Evolutionary conservation across 768 basidiomycete genomes (phyloP).

Genomic region (Boletus pseudo-olivaceus): DNA sequence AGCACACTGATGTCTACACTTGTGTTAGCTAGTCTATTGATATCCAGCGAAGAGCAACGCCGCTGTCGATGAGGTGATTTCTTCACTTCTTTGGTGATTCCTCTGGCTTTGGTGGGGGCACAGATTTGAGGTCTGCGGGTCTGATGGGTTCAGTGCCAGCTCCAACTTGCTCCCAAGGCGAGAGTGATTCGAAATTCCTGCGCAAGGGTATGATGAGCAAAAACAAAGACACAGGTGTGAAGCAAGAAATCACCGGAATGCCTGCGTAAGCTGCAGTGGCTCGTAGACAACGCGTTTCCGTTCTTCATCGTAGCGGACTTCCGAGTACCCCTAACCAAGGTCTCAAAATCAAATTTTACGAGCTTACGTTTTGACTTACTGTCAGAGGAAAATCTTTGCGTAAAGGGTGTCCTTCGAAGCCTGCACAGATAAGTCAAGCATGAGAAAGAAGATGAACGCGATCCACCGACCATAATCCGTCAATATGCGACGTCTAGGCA

Average conservation of each 20-base stretch:
- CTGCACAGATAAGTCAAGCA: conserved; percentile 34
- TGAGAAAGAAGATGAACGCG: background rate
- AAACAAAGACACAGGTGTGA: background rate
- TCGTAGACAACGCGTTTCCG: conserved; percentile 97
- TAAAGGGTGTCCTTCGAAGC: conserved; percentile 95
- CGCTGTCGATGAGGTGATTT: background rate
- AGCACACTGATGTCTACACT: conserved; percentile 3
- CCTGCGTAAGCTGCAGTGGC: conserved; percentile 95
- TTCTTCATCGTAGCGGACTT: conserved; percentile 97
- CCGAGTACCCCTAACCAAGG: conserved; percentile 83
- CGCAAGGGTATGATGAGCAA: background rate
- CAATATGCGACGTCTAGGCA: conserved; percentile 81
- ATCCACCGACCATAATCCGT: conserved; percentile 84
- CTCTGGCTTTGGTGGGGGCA: conserved; percentile 72
- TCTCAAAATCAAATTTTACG: background rate
- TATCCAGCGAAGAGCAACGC: conserved; percentile 2
- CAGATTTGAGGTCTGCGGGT: conserved; percentile 72
- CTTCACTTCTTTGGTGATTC: conserved; percentile 76
- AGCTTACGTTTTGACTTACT: conserved; percentile 41
- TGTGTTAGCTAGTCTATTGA: conserved; percentile 15
- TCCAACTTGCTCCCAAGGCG: conserved; percentile 96
- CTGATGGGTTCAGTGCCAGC: conserved; percentile 49
- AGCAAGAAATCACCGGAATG: conserved; percentile 70
- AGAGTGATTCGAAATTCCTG: conserved; percentile 91
- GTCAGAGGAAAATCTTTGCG: conserved; percentile 98